A percentile compares a stretch with the other conserved stretches of the same genome.
Evolutionary conservation across 2,329 filamentous ascomycete species (phyloP).

Genomic region (Microsporum canis): DNA sequence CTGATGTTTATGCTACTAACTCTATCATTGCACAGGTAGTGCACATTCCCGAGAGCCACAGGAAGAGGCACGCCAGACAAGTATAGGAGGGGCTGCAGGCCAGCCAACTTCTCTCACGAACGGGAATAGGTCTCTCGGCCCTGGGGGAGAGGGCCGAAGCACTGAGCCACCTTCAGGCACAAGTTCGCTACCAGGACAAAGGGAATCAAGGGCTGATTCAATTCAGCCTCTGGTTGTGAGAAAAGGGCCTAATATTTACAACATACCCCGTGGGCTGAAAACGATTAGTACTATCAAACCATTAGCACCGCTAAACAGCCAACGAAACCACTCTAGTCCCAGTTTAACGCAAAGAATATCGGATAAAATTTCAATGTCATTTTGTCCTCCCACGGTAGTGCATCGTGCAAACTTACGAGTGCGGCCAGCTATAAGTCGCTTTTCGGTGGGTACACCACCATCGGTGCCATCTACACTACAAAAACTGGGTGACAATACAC

Average conservation of each 20-base stretch:
- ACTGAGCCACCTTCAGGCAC: not conserved
- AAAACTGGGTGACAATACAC: conserved; percentile 21
- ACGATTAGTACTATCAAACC: not conserved
- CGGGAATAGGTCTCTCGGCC: not conserved
- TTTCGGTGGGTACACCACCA: conserved; percentile 18
- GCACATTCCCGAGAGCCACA: not conserved
- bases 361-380: conserved; percentile 28
- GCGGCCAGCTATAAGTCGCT: conserved; percentile 22
- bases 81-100: not conserved
- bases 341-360: conserved; percentile 26
- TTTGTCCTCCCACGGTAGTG: conserved; percentile 32
- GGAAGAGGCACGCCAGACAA: not conserved
- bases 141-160: not conserved
- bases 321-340: conserved; percentile 19
- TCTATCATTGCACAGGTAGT: not conserved
- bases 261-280: not conserved
- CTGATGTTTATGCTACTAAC: not conserved
- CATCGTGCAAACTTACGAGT: conserved; percentile 26
- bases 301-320: conserved; percentile 1
- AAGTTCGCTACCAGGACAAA: not conserved
- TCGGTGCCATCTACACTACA: conserved; percentile 9
- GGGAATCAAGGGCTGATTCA: not conserved
- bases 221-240: too few species aligned
- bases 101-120: not conserved
- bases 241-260: not conserved